Evolutionary conservation across 1,139 yeast genomes (phyloP), one percentile per base, ranked within the genome.

Genomic region (Zygosaccharomyces pseudobailii): DNA sequence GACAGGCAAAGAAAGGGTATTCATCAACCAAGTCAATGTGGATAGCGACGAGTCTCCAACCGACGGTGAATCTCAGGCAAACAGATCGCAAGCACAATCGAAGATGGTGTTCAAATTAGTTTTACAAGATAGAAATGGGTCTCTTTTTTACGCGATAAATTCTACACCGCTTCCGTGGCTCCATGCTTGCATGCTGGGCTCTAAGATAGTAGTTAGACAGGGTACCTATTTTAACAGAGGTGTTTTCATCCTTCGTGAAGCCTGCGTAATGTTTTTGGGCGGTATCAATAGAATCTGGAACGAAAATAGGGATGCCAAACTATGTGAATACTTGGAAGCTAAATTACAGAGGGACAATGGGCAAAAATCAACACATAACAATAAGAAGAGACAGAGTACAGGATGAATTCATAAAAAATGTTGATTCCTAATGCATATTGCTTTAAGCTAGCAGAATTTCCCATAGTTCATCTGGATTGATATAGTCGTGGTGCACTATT

Each of bases 401-500:
- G 37, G 46, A 40, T 31, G 40, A 36, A 20, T 22, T 17, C 45
- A 40, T 31, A 40, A 36, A 25, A 19, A 10, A 5, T 36, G 32
- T 22, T 25, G 22, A 19, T 36, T 9, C 21, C 30, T 9, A 20
- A 39, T 33, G n/a, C 32, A 27, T 38, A 38, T 27, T 27, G 10
- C 30, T 30, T 49, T 51, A 59, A 35, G 55, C 56, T 22, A 62
- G 46, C 46, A 87, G 69, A 41, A 80, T 57, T 36, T 80, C 80
- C 97, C 97, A 90, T 48, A 90, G 73, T 1, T 84, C 95, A 50
- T 74, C 72, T 56, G 84, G 90, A 50, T 85, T 77, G 40, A 79
- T 78, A 67, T 75, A 90, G 59, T 90, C 92, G 65, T 89, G 97
- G 65, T 87, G 88, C 34, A 90, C 82, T 52, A 90, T 74, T 45